These are phyloP conservation scores for Pholiota adiposa DNA, from an alignment of 1,284 basidiomycete genomes.

Conservation along the genomic window DNA sequence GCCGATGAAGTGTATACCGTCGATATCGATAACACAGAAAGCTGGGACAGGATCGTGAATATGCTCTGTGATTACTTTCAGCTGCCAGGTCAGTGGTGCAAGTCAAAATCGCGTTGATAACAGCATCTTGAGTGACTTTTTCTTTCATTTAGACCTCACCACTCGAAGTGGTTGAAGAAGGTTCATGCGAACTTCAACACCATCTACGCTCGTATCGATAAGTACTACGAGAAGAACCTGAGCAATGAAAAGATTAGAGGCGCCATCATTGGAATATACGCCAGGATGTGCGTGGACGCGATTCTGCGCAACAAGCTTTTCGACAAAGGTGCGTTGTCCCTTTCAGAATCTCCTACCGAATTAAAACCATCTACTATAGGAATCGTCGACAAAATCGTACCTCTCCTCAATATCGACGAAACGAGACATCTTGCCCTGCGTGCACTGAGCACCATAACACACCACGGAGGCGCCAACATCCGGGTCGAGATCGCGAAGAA, in stretches of 20 bases:
- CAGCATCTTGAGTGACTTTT: no score
- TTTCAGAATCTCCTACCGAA: not conserved
- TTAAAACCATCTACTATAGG: conserved; percentile 36
- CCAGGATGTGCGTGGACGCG: conserved; percentile 64
- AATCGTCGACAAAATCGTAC: conserved; percentile 55
- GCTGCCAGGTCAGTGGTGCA: conserved; percentile 47
- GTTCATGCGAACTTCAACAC: conserved; percentile 58
- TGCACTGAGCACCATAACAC: conserved; percentile 60
- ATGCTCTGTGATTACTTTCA: conserved; percentile 53
- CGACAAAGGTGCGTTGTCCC: conserved; percentile 46
- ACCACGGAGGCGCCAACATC: conserved; percentile 57
- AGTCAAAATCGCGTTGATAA: no score
- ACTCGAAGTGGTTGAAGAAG: conserved; percentile 60
- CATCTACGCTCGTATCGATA: conserved; percentile 53
- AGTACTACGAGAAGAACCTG: conserved; percentile 40
- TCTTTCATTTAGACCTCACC: conserved; percentile 48
- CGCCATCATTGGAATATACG: conserved; percentile 62
- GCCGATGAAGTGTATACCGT: conserved; percentile 33
- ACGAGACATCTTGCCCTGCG: conserved; percentile 57
- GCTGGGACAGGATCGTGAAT: conserved; percentile 52
- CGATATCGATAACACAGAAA: conserved; percentile 51
- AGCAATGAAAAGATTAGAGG: conserved; percentile 49
- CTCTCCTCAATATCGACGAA: conserved; percentile 49
- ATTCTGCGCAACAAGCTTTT: conserved; percentile 61
- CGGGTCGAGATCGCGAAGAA: conserved; percentile 55